Conservation (phyloP, 345 rosid species). For the Euphorbia peplus region DNA sequence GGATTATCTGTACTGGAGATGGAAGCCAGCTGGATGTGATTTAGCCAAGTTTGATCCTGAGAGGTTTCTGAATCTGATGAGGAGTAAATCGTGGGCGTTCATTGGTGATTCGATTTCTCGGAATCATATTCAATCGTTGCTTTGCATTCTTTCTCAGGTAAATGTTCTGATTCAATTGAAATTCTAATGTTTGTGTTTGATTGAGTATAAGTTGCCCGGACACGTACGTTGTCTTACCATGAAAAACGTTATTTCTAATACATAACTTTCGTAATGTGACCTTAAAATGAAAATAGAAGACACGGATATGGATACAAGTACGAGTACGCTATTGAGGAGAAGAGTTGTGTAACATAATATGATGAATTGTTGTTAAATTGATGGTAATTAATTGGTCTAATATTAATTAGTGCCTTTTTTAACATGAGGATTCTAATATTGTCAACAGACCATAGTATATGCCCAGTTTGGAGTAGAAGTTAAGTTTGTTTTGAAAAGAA, state of each 20-base stretch:
- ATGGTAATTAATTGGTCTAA: background rate
- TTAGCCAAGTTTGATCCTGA: conserved; percentile 22
- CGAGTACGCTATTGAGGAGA: no score
- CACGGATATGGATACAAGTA: no score
- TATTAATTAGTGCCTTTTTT: background rate
- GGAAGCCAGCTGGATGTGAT: conserved; percentile 26
- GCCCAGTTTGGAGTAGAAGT: conserved; percentile 17
- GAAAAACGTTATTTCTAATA: no score
- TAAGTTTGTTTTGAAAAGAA: conserved; percentile 12
- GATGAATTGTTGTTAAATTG: background rate
- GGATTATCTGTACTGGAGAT: conserved; percentile 33
- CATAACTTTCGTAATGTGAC: no score
- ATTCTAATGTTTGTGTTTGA: background rate
- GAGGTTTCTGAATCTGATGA: conserved; percentile 27
- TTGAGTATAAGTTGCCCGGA: no score
- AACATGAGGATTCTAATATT: background rate
- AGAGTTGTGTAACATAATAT: no score
- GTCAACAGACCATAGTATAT: background rate
- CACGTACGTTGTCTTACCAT: no score
- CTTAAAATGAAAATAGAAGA: no score
- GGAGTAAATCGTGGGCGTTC: conserved; percentile 28
- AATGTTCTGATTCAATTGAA: background rate
- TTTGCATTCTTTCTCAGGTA: conserved; percentile 37
- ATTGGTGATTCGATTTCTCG: conserved; percentile 38
- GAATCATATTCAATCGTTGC: conserved; percentile 33